These are phyloP conservation scores for Melastoma malabathricum DNA, from an alignment of 345 rosid species.

Conservation along the genomic window DNA sequence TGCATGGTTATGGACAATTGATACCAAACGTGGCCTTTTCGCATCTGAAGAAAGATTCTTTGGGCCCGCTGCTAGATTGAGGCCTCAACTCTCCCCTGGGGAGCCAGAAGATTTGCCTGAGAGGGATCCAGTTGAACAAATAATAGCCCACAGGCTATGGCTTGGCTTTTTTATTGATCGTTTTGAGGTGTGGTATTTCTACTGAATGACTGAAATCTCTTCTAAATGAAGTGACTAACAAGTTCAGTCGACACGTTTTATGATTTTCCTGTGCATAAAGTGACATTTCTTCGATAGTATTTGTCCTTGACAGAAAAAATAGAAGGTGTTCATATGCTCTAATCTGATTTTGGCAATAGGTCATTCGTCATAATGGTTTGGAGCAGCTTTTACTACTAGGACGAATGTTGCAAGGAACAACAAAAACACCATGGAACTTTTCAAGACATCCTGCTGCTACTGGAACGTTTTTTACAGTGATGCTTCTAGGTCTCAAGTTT, in stretches of 20 bases:
- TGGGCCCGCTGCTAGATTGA: constrained; percentile 89
- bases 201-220: constrained; percentile 10
- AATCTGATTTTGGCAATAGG: constrained; percentile 29
- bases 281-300: no score
- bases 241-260: no score
- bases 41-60: constrained; percentile 71
- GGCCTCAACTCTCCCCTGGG: constrained; percentile 93
- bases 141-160: constrained; percentile 93
- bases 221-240: not conserved
- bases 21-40: constrained; percentile 89
- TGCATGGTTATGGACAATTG: constrained; percentile 99
- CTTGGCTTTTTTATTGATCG: constrained; percentile 93
- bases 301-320: not conserved
- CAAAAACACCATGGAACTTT: constrained; percentile 80
- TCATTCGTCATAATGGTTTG: constrained; percentile 73
- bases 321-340: not conserved
- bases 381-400: constrained; percentile 96
- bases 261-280: no score
- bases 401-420: constrained; percentile 82
- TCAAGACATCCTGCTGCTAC: constrained; percentile 93
- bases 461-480: constrained; percentile 89
- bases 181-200: constrained; percentile 53
- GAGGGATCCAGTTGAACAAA: constrained; percentile 79
- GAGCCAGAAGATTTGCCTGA: constrained; percentile 68
- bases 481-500: constrained; percentile 97